Evolutionary conservation across 2,329 filamentous ascomycete species (phyloP), one percentile per base, ranked within the genome.

Genomic region (Lachnellula hyalina): DNA sequence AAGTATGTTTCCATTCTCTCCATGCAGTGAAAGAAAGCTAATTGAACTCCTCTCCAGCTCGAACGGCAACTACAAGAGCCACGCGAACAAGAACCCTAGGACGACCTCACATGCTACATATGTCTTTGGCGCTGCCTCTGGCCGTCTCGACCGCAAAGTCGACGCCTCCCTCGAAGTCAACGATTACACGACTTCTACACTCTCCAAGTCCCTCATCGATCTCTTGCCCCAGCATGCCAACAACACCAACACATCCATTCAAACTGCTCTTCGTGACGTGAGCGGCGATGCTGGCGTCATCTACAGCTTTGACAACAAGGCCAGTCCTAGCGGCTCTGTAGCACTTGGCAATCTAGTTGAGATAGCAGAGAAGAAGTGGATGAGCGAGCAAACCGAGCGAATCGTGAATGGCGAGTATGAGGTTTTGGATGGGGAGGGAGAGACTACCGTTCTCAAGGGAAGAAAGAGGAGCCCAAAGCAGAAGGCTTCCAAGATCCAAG

Each of bases 321-420:
- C 55, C 56, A 35, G 64, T 57, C 40, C 68, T 66, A 19, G 51
- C 53, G 40, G 55, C 40, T 54, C 47, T 6, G 58, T 69, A 5
- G 63, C 63, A 42, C 56, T 70, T 2, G 65, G 64, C 12, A 57
- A 60, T 3, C 51, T 70, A 14, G 63, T 70, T 12, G 68, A 70
- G 21, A 48, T 61, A 4, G 68, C 68, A 1, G 68, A 70, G 58
- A 51, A 65, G 60, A 65, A 63, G 50, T 70, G 63, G 62, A 55
- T 55, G 21, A 63, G 49, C 35, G 62, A 67, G 51, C 64, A 68
- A 53, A 70, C 65, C 2, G 68, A 70, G 23, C 63, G 61, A 53
- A 66, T 70, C 36, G 56, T 70, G 8, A 61, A 60, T 45, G 63
- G 59, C 7, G 68, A 70, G 49, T 70, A 68, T 46, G 68, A 69